Conservation (phyloP, 1,284 basidiomycete genomes). For the Boletus smithii region DNA sequence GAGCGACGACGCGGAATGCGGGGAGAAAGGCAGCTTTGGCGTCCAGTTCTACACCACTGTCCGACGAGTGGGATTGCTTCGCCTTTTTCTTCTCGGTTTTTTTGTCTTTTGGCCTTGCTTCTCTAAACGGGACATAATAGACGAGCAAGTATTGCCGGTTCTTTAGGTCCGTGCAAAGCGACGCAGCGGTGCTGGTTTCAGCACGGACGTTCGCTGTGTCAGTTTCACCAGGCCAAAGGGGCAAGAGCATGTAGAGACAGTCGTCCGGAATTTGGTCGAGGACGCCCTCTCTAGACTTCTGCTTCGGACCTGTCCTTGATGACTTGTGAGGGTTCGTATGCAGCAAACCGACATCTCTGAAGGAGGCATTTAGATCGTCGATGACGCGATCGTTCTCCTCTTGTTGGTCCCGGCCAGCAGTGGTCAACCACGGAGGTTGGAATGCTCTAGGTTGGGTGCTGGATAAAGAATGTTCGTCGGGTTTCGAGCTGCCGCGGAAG, state of each 20-base stretch:
- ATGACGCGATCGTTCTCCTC: slow-evolving; percentile 67
- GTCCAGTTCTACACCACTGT: slow-evolving; percentile 36
- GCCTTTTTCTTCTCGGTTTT: slow-evolving; percentile 35
- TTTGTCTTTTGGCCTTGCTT: slow-evolving; percentile 27
- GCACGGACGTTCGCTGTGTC: slow-evolving; percentile 41
- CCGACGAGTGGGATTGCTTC: slow-evolving; percentile 35
- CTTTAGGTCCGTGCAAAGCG: slow-evolving; percentile 42
- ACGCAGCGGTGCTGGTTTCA: slow-evolving; percentile 31
- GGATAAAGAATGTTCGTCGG: slow-evolving; percentile 24
- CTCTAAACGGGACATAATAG: slow-evolving; percentile 57
- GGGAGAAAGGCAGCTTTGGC: slow-evolving; percentile 47
- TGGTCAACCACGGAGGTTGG: slow-evolving; percentile 66
- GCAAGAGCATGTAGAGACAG: slow-evolving; percentile 75
- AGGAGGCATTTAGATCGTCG: slow-evolving; percentile 66
- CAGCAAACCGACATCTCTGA: slow-evolving; percentile 73
- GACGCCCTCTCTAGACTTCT: slow-evolving; percentile 39
- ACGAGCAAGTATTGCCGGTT: slow-evolving; percentile 69
- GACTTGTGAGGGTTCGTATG: slow-evolving; percentile 48
- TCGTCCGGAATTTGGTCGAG: slow-evolving; percentile 64
- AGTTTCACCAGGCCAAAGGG: slow-evolving; percentile 74
- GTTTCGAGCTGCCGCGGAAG: slow-evolving; percentile 21
- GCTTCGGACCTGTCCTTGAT: slow-evolving; percentile 25
- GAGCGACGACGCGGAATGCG: slow-evolving; percentile 65
- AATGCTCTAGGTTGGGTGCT: slow-evolving; percentile 40
- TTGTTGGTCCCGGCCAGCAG: slow-evolving; percentile 58